Base-by-base conservation (phyloP, 2,329 filamentous ascomycete genomes). In the Cercospora citrullina region DNA sequence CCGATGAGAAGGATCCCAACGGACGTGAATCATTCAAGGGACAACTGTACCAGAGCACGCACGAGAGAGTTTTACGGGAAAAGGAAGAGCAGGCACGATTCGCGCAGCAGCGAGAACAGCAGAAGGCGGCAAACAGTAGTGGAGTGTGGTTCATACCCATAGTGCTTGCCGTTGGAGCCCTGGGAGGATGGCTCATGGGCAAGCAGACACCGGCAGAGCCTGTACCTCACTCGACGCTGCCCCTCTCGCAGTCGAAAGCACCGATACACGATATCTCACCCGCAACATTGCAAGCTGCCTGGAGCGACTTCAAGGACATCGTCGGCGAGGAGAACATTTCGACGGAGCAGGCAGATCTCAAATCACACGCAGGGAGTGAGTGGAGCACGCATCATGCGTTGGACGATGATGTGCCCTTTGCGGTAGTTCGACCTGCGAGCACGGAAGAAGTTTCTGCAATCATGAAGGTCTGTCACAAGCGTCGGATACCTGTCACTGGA, bases 391-490 rank as follows among this genome's bases (percentile, higher is more conserved):
- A 85, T 72, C 78, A 80, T 3, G 69, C 78, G 1, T 71, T 76
- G 16, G 79, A 81, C 0, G 76, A 77, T 63, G 82, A 85, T 62
- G 72, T 81, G 10, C 83, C 84, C 1, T 85, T 85, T 69, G 80
- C 93, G 77, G 84, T 97, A 62, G 86, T 96, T 48, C 94, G 89
- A 77, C 94, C 93, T 0, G 83, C 81, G 53, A 88, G 85, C 39
- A 97, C 94, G 0, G 90, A 94, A 71, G 90, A 97, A 74, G 93
- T 96, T 8, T 90, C 91, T n/a, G 83, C 85, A 70, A 87, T 97
- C 68, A 94, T 96, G 90, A 94, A 94, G 81, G 82, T 97, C 65
- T 97, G 94, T 81, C 92, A 96, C 78, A 80, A 83, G 75, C 85
- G 94, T 48, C 85, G 85, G 66, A 95, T 97, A 70, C 94, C 94